Evolutionary conservation across 345 rosid species (phyloP), one percentile per base, ranked within the genome.

Genomic region (Ceriops zippeliana): DNA sequence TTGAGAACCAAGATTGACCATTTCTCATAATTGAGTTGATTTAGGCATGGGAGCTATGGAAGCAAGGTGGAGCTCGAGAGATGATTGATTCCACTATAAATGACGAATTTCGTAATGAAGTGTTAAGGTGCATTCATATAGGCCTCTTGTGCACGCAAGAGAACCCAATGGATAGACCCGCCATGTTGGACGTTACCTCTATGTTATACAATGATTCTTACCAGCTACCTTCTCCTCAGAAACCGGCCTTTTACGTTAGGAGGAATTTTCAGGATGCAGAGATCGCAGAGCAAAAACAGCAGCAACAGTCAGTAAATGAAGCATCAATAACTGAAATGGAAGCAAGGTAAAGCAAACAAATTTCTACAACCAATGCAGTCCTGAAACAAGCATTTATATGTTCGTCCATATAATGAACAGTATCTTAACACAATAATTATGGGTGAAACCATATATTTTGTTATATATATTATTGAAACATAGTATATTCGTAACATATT

Each of bases 141-240:
- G 75, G 68, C 7, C 72, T 76, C 3, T 62, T 77, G 31, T 68
- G 76, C 1, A 70, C 64, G 1, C 61, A 78, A 70, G 66, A 70
- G 0, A 42, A 59, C 3, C 66, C 73, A n/a, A 28, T 8, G 6
- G 70, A 74, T 42, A 70, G 82, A 15, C 76, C 82, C 2, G 5
- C 64, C 17, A 70, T 78, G 73, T 8, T 32, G 1, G 70, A 74
- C 28, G 69, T 78, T 67, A 26, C 63, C 19, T 26, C 67, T 3
- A 67, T 70, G 76, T 32, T 70, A 1, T 51, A 19, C 2, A 78
- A 70, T n/a, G 70, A 70, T 15, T 10, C 56, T 17, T 6, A 7
- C 13, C 5, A 38, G 1, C 63, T 74, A 4, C 49, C 67, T 37
- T 1, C 35, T 3, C 82, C 73, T 15, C 71, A 74, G 9, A 61